A percentile compares a stretch with the other conserved stretches of the same genome.
Evolutionary conservation across 2,329 filamentous ascomycete genomes (phyloP).

Genomic region (Fusarium sp.): DNA sequence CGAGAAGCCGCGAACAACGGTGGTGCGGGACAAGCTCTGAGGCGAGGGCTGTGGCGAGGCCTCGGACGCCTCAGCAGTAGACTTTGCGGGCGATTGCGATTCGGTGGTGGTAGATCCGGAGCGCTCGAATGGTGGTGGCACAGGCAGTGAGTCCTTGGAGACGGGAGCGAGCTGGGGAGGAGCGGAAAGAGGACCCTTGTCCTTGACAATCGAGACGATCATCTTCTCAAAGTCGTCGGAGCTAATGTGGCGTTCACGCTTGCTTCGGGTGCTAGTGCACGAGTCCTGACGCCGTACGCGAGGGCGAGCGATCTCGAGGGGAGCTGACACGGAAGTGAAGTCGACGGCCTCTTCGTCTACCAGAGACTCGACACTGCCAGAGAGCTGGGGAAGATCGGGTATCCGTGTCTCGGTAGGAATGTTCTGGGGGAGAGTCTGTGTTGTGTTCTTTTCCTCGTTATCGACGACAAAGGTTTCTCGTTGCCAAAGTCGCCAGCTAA

Average conservation of each 20-base stretch:
- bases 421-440: slow-evolving; percentile 65
- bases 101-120: slow-evolving; percentile 64
- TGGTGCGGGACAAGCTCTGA: slow-evolving; percentile 51
- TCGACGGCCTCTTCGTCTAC: slow-evolving; percentile 78
- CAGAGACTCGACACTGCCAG: slow-evolving; percentile 83
- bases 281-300: slow-evolving; percentile 81
- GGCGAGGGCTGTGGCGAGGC: slow-evolving; percentile 50
- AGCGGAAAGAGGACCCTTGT: slow-evolving; percentile 75
- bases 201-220: slow-evolving; percentile 92
- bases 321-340: slow-evolving; percentile 67
- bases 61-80: slow-evolving; percentile 64
- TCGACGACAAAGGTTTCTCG: slow-evolving; percentile 81
- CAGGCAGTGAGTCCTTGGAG: slow-evolving; percentile 60
- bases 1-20: slow-evolving; percentile 87
- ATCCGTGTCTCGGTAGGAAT: slow-evolving; percentile 62
- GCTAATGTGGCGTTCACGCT: slow-evolving; percentile 92
- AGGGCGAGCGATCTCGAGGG: slow-evolving; percentile 75
- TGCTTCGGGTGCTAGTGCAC: slow-evolving; percentile 77
- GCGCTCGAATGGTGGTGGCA: slow-evolving; percentile 55
- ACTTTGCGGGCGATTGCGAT: slow-evolving; percentile 68
- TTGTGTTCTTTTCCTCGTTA: slow-evolving; percentile 72
- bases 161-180: slow-evolving; percentile 49
- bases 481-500: slow-evolving; percentile 97
- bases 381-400: slow-evolving; percentile 78
- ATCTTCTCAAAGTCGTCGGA: slow-evolving; percentile 94